These are phyloP conservation scores for Aspergillus sp. DNA, from an alignment of 2,329 filamentous ascomycete species.

Conservation along the genomic window DNA sequence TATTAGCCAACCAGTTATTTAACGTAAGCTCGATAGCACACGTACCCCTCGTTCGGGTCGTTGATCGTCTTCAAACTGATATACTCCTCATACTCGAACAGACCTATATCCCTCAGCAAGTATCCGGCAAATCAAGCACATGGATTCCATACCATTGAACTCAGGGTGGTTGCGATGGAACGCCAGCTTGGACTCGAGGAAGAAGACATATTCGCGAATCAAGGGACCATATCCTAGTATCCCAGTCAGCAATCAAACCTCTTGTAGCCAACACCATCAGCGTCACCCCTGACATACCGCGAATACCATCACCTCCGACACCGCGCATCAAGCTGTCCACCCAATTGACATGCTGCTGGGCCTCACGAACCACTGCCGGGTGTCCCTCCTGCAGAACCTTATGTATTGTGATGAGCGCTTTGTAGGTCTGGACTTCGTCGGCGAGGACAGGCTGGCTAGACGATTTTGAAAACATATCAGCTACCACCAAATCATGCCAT, in stretches of 20 bases:
- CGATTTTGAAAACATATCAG: background rate
- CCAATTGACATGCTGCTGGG: slow-evolving; percentile 84
- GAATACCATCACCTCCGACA: slow-evolving; percentile 76
- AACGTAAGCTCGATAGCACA: background rate
- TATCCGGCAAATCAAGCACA: background rate
- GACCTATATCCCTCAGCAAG: slow-evolving; percentile 46
- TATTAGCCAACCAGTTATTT: slow-evolving; percentile 27
- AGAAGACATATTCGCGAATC: slow-evolving; percentile 96
- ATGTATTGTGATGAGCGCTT: slow-evolving; percentile 94
- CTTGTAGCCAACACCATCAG: background rate
- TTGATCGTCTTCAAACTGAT: slow-evolving; percentile 97
- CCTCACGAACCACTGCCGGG: slow-evolving; percentile 81
- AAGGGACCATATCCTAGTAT: slow-evolving; percentile 73
- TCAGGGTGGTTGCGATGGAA: slow-evolving; percentile 97
- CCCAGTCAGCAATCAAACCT: slow-evolving; percentile 9
- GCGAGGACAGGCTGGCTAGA: slow-evolving; percentile 90
- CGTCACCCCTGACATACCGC: slow-evolving; percentile 53
- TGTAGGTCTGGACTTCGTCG: slow-evolving; percentile 98
- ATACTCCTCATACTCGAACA: slow-evolving; percentile 99
- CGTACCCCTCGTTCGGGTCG: slow-evolving; percentile 92
- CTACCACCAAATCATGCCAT: background rate
- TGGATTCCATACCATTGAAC: slow-evolving; percentile 71
- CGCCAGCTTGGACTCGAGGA: slow-evolving; percentile 87
- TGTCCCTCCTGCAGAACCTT: slow-evolving; percentile 98
- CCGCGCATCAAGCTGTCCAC: slow-evolving; percentile 88